Percentiles rank a stretch among this genome's conserved stretches.
These are phyloP conservation scores for Rhizodiscina lignyota DNA, from an alignment of 495 filamentous ascomycete species.

Conservation along the genomic window DNA sequence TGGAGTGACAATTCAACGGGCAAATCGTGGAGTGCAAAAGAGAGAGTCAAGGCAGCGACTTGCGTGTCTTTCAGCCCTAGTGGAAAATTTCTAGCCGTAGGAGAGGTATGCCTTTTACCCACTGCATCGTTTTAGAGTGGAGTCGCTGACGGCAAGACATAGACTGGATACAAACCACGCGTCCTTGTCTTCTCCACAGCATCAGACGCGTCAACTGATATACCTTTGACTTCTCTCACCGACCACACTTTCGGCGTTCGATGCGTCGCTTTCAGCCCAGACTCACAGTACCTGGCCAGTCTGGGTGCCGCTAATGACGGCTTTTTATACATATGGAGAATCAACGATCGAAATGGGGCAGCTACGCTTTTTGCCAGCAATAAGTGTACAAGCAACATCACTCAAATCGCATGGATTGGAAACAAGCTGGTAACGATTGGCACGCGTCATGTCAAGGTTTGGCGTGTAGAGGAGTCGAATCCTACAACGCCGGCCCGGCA, in stretches of 20 bases:
- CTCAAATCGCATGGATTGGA: constrained; percentile 79
- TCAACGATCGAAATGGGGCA: constrained; percentile 69
- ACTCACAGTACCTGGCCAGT: constrained; percentile 75
- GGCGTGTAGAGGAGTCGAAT: constrained; percentile 55
- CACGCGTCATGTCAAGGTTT: constrained; percentile 84
- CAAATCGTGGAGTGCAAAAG: constrained; percentile 69
- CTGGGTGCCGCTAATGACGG: constrained; percentile 82
- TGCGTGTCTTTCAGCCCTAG: constrained; percentile 82
- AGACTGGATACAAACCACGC: constrained; percentile 83
- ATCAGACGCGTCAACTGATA: constrained; percentile 58
- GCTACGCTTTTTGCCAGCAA: constrained; percentile 81
- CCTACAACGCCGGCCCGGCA: constrained; percentile 28
- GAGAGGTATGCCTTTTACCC: constrained; percentile 52
- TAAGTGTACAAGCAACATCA: constrained; percentile 74
- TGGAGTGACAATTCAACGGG: constrained; percentile 42
- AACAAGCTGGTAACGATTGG: constrained; percentile 54
- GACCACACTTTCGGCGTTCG: constrained; percentile 87
- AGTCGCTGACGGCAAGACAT: no score
- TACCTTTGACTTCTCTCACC: constrained; percentile 65
- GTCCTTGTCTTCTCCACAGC: constrained; percentile 75
- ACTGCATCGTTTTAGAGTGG: no score
- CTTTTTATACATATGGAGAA: constrained; percentile 80
- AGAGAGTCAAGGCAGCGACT: constrained; percentile 90
- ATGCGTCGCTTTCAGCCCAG: constrained; percentile 74
- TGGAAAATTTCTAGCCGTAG: constrained; percentile 77